Evolutionary conservation across 148 eudicot species (phyloP).

Genomic region (Camellia granthamiana): DNA sequence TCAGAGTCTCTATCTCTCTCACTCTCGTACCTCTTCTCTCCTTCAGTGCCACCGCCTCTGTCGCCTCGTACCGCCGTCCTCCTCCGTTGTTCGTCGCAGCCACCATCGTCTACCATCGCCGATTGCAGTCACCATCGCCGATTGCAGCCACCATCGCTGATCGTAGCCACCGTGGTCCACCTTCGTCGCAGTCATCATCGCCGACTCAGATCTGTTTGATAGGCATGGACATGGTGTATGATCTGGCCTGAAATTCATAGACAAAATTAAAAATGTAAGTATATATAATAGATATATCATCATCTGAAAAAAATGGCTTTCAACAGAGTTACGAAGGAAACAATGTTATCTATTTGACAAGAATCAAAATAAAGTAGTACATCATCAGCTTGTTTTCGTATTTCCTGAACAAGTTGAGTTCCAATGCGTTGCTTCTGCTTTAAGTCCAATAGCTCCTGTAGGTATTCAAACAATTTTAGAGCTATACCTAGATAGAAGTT

Average conservation of each 20-base stretch:
- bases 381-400: constrained; percentile 94
- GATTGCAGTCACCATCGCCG: too few relatives aligned
- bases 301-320: not conserved
- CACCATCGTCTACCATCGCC: too few relatives aligned
- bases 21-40: too few relatives aligned
- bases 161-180: too few relatives aligned
- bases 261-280: too few relatives aligned
- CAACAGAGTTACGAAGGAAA: not conserved
- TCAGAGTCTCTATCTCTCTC: too few relatives aligned
- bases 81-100: too few relatives aligned
- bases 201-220: constrained; percentile 87
- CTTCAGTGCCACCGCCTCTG: too few relatives aligned
- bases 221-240: constrained; percentile 89
- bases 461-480: constrained; percentile 19
- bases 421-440: constrained; percentile 65
- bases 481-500: not conserved
- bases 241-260: constrained; percentile 60
- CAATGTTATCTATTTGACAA: not conserved
- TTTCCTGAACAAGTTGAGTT: constrained; percentile 73
- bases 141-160: too few relatives aligned
- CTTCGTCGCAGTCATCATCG: too few relatives aligned
- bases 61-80: too few relatives aligned
- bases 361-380: constrained; percentile 36
- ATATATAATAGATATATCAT: not conserved
- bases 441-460: constrained; percentile 93